Evolutionary conservation across 2,329 filamentous ascomycete genomes (phyloP).

Genomic region (Trichoderma aggressivum): DNA sequence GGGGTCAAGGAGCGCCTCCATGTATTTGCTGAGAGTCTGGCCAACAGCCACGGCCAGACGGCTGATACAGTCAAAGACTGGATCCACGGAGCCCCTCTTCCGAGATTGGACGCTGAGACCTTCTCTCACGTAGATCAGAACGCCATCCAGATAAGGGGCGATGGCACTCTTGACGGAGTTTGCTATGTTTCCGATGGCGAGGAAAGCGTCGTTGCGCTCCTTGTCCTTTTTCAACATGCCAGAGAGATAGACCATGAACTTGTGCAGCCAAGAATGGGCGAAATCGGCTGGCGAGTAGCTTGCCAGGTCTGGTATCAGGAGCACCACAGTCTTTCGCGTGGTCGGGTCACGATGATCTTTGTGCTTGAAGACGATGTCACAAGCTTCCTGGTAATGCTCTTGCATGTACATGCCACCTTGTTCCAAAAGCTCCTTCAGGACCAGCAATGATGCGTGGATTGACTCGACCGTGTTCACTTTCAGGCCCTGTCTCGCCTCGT

Average conservation of each 20-base stretch:
- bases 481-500: constrained; percentile 77
- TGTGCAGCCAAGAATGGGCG: constrained; percentile 79
- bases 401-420: constrained; percentile 99
- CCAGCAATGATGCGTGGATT: constrained; percentile 89
- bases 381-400: constrained; percentile 84
- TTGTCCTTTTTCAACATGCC: constrained; percentile 92
- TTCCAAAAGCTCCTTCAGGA: constrained; percentile 86
- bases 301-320: constrained; percentile 87
- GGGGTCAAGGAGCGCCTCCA: constrained; percentile 90
- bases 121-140: constrained; percentile 89
- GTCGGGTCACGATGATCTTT: constrained; percentile 89
- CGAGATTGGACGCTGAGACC: constrained; percentile 77
- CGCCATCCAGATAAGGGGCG: constrained; percentile 89
- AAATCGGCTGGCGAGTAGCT: constrained; percentile 92
- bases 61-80: constrained; percentile 97
- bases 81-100: constrained; percentile 62
- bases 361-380: constrained; percentile 86
- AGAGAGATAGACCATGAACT: constrained; percentile 95
- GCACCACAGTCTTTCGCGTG: constrained; percentile 84
- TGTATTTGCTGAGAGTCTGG: constrained; percentile 96
- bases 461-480: constrained; percentile 78
- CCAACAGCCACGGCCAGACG: constrained; percentile 93
- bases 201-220: constrained; percentile 88
- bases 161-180: constrained; percentile 96
- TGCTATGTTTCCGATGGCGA: constrained; percentile 93